Percentiles rank a stretch among this genome's conserved stretches.
Conservation (phyloP, 1,139 yeast species). For the Hyphopichia fennica region DNA sequence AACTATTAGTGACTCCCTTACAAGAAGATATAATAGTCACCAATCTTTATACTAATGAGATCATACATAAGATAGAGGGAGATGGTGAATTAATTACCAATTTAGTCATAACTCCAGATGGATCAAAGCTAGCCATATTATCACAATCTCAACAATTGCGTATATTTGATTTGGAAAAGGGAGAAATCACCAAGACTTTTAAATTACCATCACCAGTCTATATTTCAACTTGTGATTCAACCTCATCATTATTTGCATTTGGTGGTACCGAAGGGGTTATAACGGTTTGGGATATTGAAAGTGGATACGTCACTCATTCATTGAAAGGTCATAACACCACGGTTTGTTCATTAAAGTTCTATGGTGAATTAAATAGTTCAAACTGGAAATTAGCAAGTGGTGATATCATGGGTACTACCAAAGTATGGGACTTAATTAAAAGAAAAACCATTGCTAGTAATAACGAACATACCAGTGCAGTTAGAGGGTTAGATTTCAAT, state of each 20-base stretch:
- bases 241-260: conserved; percentile 84
- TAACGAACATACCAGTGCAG: conserved; percentile 81
- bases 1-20: conserved; percentile 75
- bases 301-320: conserved; percentile 85
- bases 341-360: conserved; percentile 71
- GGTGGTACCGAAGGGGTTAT: conserved; percentile 96
- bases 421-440: conserved; percentile 88
- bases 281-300: conserved; percentile 89
- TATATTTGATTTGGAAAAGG: conserved; percentile 52
- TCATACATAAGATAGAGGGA: conserved; percentile 68
- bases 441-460: conserved; percentile 64
- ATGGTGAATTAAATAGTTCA: conserved; percentile 67
- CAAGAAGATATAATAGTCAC: conserved; percentile 73
- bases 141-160: conserved; percentile 85
- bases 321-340: conserved; percentile 96
- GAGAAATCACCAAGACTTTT: conserved; percentile 51
- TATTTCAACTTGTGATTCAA: conserved; percentile 71
- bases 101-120: conserved; percentile 75
- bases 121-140: conserved; percentile 63
- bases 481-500: conserved; percentile 76
- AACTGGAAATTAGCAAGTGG: conserved; percentile 86
- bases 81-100: conserved; percentile 85
- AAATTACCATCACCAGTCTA: conserved; percentile 79
- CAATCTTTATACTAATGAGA: conserved; percentile 56
- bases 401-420: conserved; percentile 82